Evolutionary conservation across 1,284 basidiomycete genomes (phyloP).

Genomic region (Rugosomyces carneus): DNA sequence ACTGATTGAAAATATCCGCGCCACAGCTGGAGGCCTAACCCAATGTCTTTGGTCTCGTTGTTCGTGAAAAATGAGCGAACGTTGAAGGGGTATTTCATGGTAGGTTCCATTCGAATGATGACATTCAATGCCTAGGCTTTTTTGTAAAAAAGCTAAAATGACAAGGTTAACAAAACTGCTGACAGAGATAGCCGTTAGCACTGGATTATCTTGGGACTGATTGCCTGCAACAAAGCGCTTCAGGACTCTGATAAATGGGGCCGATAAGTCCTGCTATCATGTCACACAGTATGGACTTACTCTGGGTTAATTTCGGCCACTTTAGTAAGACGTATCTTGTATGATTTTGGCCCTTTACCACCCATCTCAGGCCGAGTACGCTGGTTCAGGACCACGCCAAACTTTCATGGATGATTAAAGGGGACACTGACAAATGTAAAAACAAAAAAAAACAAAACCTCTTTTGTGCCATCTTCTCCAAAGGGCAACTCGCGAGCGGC

Average conservation of each 20-base stretch:
- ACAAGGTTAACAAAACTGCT: slow-evolving; percentile 1
- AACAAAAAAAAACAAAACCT: slow-evolving; percentile 27
- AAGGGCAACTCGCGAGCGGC: slow-evolving; percentile 51
- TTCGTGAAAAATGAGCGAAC: slow-evolving; percentile 71
- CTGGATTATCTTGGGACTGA: slow-evolving; percentile 62
- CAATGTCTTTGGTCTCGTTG: slow-evolving; percentile 58
- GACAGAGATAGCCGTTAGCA: slow-evolving; percentile 70
- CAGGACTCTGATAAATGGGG: slow-evolving; percentile 43
- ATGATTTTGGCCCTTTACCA: slow-evolving; percentile 47
- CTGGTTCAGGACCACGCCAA: slow-evolving; percentile 50
- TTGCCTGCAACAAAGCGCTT: slow-evolving; percentile 59
- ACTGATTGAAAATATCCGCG: slow-evolving; percentile 74
- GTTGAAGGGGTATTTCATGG: slow-evolving; percentile 66
- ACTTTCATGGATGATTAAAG: slow-evolving; percentile 31
- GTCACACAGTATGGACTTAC: slow-evolving; percentile 32
- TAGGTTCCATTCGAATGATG: slow-evolving; percentile 68
- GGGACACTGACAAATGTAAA: background rate
- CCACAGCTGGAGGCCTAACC: slow-evolving; percentile 63
- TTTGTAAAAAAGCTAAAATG: background rate
- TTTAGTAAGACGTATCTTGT: slow-evolving; percentile 58
- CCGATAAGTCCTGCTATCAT: slow-evolving; percentile 7
- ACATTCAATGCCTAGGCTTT: slow-evolving; percentile 60
- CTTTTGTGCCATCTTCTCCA: slow-evolving; percentile 38
- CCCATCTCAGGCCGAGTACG: slow-evolving; percentile 23
- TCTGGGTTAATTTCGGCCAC: slow-evolving; percentile 73